A percentile compares a stretch with the other conserved stretches of the same genome.
Conservation (phyloP, 2,329 filamentous ascomycete species). For the Botrytis medusae region DNA sequence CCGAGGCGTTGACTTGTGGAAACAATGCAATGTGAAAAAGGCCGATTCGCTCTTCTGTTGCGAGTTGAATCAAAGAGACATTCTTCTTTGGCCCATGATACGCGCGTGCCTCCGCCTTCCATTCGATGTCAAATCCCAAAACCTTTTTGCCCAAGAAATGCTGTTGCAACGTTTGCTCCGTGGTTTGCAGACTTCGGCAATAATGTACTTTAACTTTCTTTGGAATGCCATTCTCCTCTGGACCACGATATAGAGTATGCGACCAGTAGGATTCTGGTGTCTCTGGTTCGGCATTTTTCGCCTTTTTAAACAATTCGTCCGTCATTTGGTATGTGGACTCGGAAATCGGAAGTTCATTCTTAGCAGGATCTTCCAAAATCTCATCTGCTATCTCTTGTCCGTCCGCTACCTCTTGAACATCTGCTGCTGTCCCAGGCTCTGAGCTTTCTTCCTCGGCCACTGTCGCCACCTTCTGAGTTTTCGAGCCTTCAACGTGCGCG, state of each 20-base stretch:
- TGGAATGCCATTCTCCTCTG: conserved; percentile 42
- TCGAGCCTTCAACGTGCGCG: neutral
- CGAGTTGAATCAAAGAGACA: conserved; percentile 80
- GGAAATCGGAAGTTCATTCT: conserved; percentile 42
- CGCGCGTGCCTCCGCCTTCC: conserved; percentile 57
- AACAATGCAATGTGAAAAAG: conserved; percentile 79
- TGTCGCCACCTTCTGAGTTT: neutral
- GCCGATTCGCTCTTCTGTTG: conserved; percentile 71
- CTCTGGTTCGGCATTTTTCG: conserved; percentile 48
- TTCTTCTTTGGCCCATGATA: conserved; percentile 59
- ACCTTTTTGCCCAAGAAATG: conserved; percentile 69
- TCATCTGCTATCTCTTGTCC: conserved; percentile 7
- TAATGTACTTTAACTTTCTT: conserved; percentile 71
- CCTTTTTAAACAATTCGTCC: conserved; percentile 48
- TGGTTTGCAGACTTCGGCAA: conserved; percentile 65
- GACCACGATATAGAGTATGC: conserved; percentile 64
- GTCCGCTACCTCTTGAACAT: neutral
- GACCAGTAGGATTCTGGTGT: conserved; percentile 62
- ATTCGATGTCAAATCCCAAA: conserved; percentile 90
- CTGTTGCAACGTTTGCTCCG: conserved; percentile 61
- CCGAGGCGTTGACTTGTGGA: conserved; percentile 44
- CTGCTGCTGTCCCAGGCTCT: neutral
- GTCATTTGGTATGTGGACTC: conserved; percentile 50
- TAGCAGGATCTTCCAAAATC: conserved; percentile 28
- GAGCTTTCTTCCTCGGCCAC: neutral